Conservation (phyloP, 1,284 basidiomycete genomes). For the Tilletia setariae region DNA sequence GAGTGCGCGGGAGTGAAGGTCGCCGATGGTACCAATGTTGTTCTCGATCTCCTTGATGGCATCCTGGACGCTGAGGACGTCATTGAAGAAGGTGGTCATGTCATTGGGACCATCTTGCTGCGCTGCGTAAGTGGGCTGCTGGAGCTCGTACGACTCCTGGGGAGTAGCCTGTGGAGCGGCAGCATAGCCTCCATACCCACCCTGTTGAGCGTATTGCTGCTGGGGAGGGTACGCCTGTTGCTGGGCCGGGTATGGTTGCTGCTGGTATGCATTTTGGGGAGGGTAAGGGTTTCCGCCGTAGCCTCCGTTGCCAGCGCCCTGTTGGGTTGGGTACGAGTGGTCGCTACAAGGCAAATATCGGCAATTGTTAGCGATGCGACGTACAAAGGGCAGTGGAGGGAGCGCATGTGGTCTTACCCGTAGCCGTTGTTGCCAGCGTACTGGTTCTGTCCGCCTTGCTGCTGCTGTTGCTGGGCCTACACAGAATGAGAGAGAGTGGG, state of each 20-base stretch:
- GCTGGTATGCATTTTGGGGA: constrained; percentile 8
- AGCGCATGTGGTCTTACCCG: constrained; percentile 21
- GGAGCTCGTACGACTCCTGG: constrained; percentile 25
- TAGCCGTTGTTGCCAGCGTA: constrained; percentile 51
- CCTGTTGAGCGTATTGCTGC: constrained; percentile 26
- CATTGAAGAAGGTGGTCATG: constrained; percentile 44
- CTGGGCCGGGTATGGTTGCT: constrained; percentile 21
- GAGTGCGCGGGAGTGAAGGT: constrained; percentile 50
- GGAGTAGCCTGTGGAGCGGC: constrained; percentile 9
- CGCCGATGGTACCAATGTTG: constrained; percentile 50
- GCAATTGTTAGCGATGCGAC: not conserved
- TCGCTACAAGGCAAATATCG: constrained; percentile 26
- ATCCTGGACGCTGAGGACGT: constrained; percentile 49
- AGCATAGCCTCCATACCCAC: constrained; percentile 22
- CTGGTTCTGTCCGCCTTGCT: constrained; percentile 25
- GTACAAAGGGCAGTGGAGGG: not conserved
- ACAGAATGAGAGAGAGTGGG: not conserved
- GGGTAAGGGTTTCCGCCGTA: not conserved
- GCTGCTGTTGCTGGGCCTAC: constrained; percentile 18
- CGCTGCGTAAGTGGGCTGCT: constrained; percentile 12
- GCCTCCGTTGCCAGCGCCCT: constrained; percentile 26
- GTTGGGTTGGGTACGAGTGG: constrained; percentile 51
- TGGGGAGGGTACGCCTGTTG: constrained; percentile 20
- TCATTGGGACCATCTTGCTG: constrained; percentile 16
- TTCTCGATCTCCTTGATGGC: constrained; percentile 50